Conservation (phyloP, 495 filamentous ascomycete species). For the Jackrogersella minutella region DNA sequence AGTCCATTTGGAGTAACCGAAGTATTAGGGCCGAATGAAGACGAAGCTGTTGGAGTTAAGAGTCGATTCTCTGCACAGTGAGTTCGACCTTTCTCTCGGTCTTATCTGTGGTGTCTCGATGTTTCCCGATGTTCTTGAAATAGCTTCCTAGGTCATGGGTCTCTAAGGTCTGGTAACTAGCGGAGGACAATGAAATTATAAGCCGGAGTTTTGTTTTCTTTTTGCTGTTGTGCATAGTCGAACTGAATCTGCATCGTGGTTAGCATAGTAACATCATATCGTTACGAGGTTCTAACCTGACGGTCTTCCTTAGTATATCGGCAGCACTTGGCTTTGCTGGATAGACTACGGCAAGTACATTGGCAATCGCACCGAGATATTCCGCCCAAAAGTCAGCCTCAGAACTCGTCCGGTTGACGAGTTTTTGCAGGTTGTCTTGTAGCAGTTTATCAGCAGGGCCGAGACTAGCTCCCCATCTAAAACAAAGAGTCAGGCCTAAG, state of each 20-base stretch:
- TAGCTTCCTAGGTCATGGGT: slow-evolving; percentile 36
- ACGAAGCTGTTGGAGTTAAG: slow-evolving; percentile 17
- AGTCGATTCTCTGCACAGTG: slow-evolving; percentile 33
- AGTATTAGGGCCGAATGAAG: neutral
- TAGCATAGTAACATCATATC: neutral
- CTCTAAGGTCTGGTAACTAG: slow-evolving; percentile 33
- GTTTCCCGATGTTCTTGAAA: slow-evolving; percentile 46
- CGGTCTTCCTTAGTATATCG: slow-evolving; percentile 27
- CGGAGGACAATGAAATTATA: slow-evolving; percentile 41
- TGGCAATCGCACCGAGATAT: slow-evolving; percentile 53
- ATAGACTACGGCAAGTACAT: slow-evolving; percentile 46
- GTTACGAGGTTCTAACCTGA: slow-evolving; percentile 44
- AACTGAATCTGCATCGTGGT: slow-evolving; percentile 40
- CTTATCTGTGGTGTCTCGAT: slow-evolving; percentile 37
- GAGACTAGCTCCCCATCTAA: slow-evolving; percentile 76
- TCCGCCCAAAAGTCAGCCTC: slow-evolving; percentile 55
- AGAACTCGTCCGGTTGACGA: slow-evolving; percentile 43
- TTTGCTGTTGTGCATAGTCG: slow-evolving; percentile 35
- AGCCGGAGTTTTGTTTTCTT: slow-evolving; percentile 46
- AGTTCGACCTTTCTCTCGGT: slow-evolving; percentile 34
- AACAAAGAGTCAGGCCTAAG: slow-evolving; percentile 76
- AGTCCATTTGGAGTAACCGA: neutral
- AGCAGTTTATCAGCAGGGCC: slow-evolving; percentile 56
- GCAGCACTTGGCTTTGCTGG: slow-evolving; percentile 43
- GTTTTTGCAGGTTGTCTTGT: slow-evolving; percentile 47